These are phyloP conservation scores for Chlorociboria aeruginascens DNA, from an alignment of 495 filamentous ascomycete species.

Conservation along the genomic window DNA sequence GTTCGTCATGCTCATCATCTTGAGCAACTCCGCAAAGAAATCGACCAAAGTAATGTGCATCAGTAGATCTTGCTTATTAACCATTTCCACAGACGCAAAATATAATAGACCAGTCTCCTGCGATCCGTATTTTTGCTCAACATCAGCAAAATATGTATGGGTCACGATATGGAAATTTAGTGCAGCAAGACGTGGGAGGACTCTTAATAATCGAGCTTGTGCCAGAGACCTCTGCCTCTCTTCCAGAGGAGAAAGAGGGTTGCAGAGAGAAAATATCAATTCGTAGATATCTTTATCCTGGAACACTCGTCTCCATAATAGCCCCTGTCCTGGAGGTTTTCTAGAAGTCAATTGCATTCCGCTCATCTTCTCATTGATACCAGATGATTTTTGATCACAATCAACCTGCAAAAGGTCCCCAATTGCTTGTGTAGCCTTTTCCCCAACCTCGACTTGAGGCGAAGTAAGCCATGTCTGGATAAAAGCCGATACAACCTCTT, in stretches of 20 bases:
- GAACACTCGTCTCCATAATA: slow-evolving; percentile 65
- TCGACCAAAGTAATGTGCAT: slow-evolving; percentile 72
- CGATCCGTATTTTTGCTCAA: slow-evolving; percentile 38
- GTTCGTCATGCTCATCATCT: slow-evolving; percentile 35
- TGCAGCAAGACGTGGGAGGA: slow-evolving; percentile 53
- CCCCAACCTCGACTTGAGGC: slow-evolving; percentile 58
- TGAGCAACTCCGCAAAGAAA: slow-evolving; percentile 58
- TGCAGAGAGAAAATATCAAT: slow-evolving; percentile 50
- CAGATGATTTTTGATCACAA: slow-evolving; percentile 36
- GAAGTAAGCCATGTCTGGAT: slow-evolving; percentile 63
- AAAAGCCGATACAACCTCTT: slow-evolving; percentile 46
- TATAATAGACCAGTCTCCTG: slow-evolving; percentile 50
- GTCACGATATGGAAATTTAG: slow-evolving; percentile 53
- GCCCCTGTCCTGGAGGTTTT: slow-evolving; percentile 43
- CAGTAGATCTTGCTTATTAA: slow-evolving; percentile 59
- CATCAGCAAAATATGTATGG: slow-evolving; percentile 42
- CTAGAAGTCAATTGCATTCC: slow-evolving; percentile 26
- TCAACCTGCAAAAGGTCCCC: slow-evolving; percentile 61
- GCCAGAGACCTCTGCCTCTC: slow-evolving; percentile 60
- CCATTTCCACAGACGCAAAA: slow-evolving; percentile 63
- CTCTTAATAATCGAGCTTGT: slow-evolving; percentile 62
- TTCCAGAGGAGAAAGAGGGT: slow-evolving; percentile 31
- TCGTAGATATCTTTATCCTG: slow-evolving; percentile 53
- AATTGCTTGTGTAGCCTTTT: slow-evolving; percentile 53
- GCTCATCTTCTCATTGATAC: slow-evolving; percentile 20